A percentile compares a stretch with the other conserved stretches of the same genome.
phyloP scores from a whole-genome alignment of 192 early-diverging fungal species.

The Mortierella antarctica region DNA sequence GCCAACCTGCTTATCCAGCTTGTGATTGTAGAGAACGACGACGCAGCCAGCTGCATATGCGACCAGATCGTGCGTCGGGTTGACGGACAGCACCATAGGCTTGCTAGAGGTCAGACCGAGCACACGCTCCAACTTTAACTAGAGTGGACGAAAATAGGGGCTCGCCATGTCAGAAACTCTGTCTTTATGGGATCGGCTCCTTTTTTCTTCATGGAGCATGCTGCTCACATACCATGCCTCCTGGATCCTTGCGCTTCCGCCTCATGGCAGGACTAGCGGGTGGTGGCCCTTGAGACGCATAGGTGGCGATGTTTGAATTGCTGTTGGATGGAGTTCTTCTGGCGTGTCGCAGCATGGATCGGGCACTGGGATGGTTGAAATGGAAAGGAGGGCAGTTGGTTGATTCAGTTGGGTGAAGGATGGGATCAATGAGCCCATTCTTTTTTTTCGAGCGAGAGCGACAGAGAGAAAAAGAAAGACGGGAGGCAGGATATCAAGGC shows the following conservation, averaged over 20 bases:
- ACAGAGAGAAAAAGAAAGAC: too few species aligned
- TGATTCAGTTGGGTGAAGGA: too few species aligned
- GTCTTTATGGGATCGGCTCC: background rate
- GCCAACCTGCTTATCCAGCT: slow-evolving; percentile 70
- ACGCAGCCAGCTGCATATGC: slow-evolving; percentile 83
- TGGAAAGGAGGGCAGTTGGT: too few species aligned
- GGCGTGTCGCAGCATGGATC: background rate
- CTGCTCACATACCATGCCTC: slow-evolving; percentile 25
- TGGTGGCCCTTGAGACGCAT: background rate
- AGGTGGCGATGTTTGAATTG: background rate
- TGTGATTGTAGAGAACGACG: slow-evolving; percentile 81
- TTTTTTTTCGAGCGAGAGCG: too few species aligned
- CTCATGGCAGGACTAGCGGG: slow-evolving; percentile 39
- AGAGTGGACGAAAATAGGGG: background rate
- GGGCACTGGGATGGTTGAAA: too few species aligned
- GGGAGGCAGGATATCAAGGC: too few species aligned
- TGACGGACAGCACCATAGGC: slow-evolving; percentile 62
- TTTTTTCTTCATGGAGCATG: background rate
- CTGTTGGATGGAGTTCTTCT: background rate
- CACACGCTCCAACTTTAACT: slow-evolving; percentile 75
- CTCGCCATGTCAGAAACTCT: background rate
- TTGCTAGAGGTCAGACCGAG: slow-evolving; percentile 71
- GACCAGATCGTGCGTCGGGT: slow-evolving; percentile 64
- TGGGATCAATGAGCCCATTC: too few species aligned
- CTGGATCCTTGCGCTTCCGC: slow-evolving; percentile 36